A percentile compares a stretch with the other conserved stretches of the same genome.
These are phyloP conservation scores for Leishmania aethiopica DNA, from an alignment of 208 protist species.

Conservation along the genomic window DNA sequence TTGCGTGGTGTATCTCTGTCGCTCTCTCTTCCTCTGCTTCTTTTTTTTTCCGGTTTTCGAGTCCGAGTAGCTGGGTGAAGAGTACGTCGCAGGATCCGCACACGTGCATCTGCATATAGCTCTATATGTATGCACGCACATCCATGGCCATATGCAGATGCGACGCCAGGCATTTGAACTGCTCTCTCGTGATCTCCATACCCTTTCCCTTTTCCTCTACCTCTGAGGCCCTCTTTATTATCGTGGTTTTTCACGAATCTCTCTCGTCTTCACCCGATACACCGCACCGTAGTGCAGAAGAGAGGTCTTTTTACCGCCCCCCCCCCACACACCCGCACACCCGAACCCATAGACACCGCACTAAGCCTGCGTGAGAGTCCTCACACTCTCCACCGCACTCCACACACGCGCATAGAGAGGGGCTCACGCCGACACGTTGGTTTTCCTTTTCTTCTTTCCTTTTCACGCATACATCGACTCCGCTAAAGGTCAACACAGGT, in stretches of 20 bases:
- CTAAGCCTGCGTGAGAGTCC: background rate
- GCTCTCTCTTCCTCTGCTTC: background rate
- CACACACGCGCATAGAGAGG: background rate
- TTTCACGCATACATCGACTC: background rate
- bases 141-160: background rate
- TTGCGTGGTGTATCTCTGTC: background rate
- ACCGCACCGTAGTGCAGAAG: background rate
- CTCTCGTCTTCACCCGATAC: background rate
- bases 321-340: conserved; percentile 7
- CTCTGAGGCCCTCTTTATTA: background rate
- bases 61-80: background rate
- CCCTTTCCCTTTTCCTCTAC: background rate
- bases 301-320: background rate
- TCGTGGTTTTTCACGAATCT: background rate
- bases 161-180: background rate
- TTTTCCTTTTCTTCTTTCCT: conserved; percentile 7
- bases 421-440: background rate
- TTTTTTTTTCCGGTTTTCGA: conserved; percentile 1
- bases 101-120: background rate
- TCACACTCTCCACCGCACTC: background rate
- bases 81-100: background rate
- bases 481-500: background rate
- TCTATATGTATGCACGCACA: no score
- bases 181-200: background rate
- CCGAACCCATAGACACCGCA: conserved; percentile 1